These are phyloP conservation scores for Candida ulmi DNA, from an alignment of 805 yeast genomes.

Conservation along the genomic window DNA sequence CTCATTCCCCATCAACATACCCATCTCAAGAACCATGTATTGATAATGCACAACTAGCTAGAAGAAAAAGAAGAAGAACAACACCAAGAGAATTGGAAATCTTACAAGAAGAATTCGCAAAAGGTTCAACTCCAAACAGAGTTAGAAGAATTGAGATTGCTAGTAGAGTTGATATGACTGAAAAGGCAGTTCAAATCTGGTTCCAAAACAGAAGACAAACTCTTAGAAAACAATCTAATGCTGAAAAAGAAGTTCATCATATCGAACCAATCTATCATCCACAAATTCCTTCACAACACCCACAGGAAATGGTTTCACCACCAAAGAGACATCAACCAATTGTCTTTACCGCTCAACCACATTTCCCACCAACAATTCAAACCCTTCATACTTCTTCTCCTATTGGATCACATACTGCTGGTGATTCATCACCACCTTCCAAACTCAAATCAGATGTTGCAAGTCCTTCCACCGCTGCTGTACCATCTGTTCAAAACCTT, in stretches of 20 bases:
- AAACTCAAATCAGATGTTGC: too few species aligned
- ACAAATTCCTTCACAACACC: too few species aligned
- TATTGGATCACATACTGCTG: not conserved
- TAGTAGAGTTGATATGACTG: conserved; percentile 81
- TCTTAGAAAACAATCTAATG: conserved; percentile 44
- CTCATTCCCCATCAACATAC: conserved; percentile 88
- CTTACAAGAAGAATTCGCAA: conserved; percentile 71
- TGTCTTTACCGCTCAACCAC: not conserved
- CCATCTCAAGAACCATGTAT: conserved; percentile 78
- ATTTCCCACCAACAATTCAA: conserved; percentile 2
- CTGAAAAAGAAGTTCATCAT: conserved; percentile 24
- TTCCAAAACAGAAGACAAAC: conserved; percentile 94
- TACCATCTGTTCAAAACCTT: conserved; percentile 1
- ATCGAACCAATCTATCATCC: conserved; percentile 17
- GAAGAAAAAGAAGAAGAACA: conserved; percentile 94
- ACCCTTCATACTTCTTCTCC: conserved; percentile 1
- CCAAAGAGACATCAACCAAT: conserved; percentile 8
- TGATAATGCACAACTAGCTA: conserved; percentile 87
- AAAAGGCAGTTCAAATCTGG: conserved; percentile 97
- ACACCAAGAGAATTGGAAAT: conserved; percentile 80
- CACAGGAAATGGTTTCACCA: conserved; percentile 1
- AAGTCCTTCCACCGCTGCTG: too few species aligned
- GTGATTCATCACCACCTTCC: too few species aligned
- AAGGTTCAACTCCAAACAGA: conserved; percentile 79
- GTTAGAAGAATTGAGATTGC: conserved; percentile 76